A percentile compares a stretch with the other conserved stretches of the same genome.
These are phyloP conservation scores for Rhamnella rubrinervis DNA, from an alignment of 331 rosid genomes.

Conservation along the genomic window DNA sequence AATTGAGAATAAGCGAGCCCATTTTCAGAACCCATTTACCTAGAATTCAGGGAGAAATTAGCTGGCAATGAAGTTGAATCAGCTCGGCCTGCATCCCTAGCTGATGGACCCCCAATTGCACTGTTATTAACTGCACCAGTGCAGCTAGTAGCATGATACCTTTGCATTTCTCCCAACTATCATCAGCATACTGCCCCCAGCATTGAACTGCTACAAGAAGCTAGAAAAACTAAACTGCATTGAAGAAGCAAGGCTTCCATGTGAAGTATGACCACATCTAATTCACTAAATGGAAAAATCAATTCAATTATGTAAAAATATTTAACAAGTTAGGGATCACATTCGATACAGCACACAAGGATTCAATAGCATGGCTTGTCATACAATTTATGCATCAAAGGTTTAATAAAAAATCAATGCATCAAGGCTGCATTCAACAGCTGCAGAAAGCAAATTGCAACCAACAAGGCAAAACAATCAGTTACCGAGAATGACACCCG, in stretches of 20 bases:
- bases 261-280: slow-evolving; percentile 26
- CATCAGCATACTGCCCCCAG: slow-evolving; percentile 91
- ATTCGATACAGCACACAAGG: slow-evolving; percentile 1
- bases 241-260: slow-evolving; percentile 22
- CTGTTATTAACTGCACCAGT: slow-evolving; percentile 94
- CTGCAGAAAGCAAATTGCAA: slow-evolving; percentile 19
- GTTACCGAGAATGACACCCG: neutral
- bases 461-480: slow-evolving; percentile 5
- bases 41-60: slow-evolving; percentile 62
- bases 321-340: slow-evolving; percentile 10
- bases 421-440: slow-evolving; percentile 15
- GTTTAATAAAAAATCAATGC: too few species aligned
- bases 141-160: slow-evolving; percentile 90
- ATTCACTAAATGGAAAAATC: slow-evolving; percentile 11
- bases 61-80: slow-evolving; percentile 77
- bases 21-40: slow-evolving; percentile 43
- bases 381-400: slow-evolving; percentile 8
- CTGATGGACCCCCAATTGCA: slow-evolving; percentile 74
- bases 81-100: slow-evolving; percentile 78
- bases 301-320: slow-evolving; percentile 5
- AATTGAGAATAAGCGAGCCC: neutral
- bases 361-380: slow-evolving; percentile 14
- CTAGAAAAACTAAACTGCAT: slow-evolving; percentile 43
- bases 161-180: slow-evolving; percentile 91
- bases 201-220: slow-evolving; percentile 54